Evolutionary conservation across 805 yeast genomes (phyloP), one percentile per base, ranked within the genome.

Genomic region (Groenewaldozyma tartarivorans): DNA sequence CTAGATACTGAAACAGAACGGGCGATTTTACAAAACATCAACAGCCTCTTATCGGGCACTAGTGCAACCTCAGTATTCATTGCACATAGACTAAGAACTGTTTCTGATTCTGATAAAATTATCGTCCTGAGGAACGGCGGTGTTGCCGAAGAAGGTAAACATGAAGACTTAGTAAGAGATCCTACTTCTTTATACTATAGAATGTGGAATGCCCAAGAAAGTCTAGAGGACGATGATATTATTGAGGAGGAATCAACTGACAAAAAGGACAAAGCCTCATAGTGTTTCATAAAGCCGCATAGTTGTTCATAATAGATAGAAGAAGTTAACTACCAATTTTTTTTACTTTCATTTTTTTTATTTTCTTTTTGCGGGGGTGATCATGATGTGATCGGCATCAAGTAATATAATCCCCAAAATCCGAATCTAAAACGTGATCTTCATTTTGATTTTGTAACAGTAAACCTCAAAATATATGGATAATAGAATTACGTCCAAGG

Each of bases 1-100:
- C 68, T 92, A 36, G 98, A 92, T 59, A 92, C 98, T 7, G 95
- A 88, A 53, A 92, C 98, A 0, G 98, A 92, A 55, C 94, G 84
- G 58, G 72, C 83, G 2, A 65, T 92, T 35, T 63, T 92, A 54
- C 72, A 70, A 39, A 88, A 95, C 0, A 81, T 92, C 39, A 72
- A 79, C 49, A 54, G 64, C 2, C 75, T 85, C 19, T 81, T 92
- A 57, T 67, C 61, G 38, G 74, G 74, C 19, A 60, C 67, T 11
- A 58, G 61, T 13, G 76, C 74, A 45, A 92, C 98, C 1, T 83
- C 85, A 51, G 77, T 92, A 4, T 83, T 87, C 51, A 87, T 92
- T 61, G 98, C 98, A 0, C 98, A 92, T 58, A 66, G 98, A 48
- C 68, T 90, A 55, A 72, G 96, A 57, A 92, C 97, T 0, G 83